Percentiles rank a stretch among this genome's conserved stretches.
phyloP scores from a whole-genome alignment of 345 rosid genomes.

The Eucalyptus microcorys region DNA sequence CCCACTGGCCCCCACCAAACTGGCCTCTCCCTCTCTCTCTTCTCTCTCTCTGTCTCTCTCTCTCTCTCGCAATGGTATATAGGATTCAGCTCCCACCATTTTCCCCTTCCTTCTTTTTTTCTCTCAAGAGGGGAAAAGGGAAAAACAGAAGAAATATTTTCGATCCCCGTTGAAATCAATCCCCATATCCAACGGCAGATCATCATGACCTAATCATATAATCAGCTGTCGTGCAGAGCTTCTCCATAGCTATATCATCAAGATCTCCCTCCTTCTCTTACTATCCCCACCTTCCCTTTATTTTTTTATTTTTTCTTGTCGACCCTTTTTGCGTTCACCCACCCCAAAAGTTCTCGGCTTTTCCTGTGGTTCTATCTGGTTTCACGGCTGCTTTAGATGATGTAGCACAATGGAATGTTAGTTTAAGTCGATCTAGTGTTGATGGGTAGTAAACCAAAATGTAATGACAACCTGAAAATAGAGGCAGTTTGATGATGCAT shows the following conservation, averaged over 20 bases:
- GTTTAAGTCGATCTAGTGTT: background rate
- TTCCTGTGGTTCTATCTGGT: background rate
- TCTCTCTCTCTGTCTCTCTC: background rate
- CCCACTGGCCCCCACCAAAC: constrained; percentile 9
- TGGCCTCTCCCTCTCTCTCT: background rate
- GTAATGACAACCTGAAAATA: background rate
- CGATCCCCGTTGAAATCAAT: background rate
- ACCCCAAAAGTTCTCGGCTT: background rate
- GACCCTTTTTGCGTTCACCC: background rate
- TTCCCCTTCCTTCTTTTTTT: background rate
- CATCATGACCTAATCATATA: background rate
- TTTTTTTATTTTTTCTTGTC: background rate
- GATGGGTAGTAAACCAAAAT: background rate
- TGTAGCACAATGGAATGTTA: background rate
- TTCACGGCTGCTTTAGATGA: background rate
- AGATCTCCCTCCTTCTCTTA: background rate
- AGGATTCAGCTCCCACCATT: background rate
- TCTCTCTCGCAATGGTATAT: background rate
- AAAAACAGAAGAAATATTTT: background rate
- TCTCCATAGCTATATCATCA: background rate
- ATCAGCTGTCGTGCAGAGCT: background rate
- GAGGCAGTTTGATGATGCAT: background rate
- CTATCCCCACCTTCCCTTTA: background rate
- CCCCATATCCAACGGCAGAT: background rate
- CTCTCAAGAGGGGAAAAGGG: background rate